phyloP scores from a whole-genome alignment of 106 monocot genomes.

The Allium sativum region DNA sequence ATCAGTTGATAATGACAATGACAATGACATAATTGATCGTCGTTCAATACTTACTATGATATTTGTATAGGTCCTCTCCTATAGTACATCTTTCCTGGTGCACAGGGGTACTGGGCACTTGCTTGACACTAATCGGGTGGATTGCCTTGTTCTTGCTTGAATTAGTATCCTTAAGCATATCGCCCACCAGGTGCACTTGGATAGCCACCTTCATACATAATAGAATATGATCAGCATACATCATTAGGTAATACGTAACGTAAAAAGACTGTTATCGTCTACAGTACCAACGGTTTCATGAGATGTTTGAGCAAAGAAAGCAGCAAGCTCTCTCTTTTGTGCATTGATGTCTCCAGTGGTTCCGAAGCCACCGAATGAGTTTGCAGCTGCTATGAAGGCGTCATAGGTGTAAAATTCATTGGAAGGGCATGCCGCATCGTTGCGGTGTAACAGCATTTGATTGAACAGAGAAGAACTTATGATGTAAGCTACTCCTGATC shows the following conservation, averaged over 20 bases:
- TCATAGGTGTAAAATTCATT: conserved; percentile 23
- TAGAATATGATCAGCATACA: too few relatives aligned
- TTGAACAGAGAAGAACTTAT: conserved; percentile 38
- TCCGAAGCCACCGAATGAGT: conserved; percentile 24
- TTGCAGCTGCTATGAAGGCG: conserved; percentile 42
- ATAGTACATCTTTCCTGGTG: conserved; percentile 20
- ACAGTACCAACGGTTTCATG: conserved; percentile 36
- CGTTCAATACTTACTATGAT: conserved; percentile 5
- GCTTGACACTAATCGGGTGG: conserved; percentile 7
- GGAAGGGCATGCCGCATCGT: conserved; percentile 13
- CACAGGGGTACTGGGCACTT: conserved; percentile 29
- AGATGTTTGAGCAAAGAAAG: conserved; percentile 50
- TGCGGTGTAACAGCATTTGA: conserved; percentile 29
- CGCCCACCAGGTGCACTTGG: conserved; percentile 12
- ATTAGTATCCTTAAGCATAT: conserved; percentile 17
- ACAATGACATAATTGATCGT: background rate
- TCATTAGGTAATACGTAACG: too few relatives aligned
- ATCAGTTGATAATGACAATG: background rate
- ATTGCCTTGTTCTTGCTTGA: conserved; percentile 8
- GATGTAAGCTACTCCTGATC: conserved; percentile 16
- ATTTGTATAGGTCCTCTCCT: conserved; percentile 28
- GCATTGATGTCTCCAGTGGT: conserved; percentile 17
- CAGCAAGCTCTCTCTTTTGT: conserved; percentile 37
- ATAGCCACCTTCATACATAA: too few relatives aligned
- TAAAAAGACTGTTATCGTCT: too few relatives aligned